phyloP scores from a whole-genome alignment of 805 yeast species.

The Barnettozyma salicaria region DNA sequence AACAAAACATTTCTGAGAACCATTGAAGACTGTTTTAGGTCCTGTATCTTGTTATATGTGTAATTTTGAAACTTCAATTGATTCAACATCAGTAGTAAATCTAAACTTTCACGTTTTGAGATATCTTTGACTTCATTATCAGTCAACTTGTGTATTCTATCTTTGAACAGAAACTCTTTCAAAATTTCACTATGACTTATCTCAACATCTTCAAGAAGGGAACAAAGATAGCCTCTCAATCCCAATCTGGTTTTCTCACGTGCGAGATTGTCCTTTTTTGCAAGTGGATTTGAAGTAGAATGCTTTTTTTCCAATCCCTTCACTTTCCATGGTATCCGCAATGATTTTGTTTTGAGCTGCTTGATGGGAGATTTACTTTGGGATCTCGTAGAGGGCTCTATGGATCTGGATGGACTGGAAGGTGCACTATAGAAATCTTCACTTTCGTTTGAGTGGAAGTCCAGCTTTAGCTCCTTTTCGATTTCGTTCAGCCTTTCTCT shows the following conservation, averaged over 20 bases:
- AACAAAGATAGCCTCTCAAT: conserved; percentile 63
- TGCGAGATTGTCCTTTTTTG: conserved; percentile 32
- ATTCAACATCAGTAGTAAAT: conserved; percentile 50
- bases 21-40: conserved; percentile 50
- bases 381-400: neutral
- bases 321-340: conserved; percentile 3
- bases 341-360: neutral
- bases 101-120: conserved; percentile 52
- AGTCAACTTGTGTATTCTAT: conserved; percentile 34
- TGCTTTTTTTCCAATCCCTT: neutral
- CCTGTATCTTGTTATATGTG: conserved; percentile 50
- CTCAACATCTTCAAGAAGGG: conserved; percentile 47
- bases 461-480: conserved; percentile 9
- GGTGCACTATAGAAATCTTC: conserved; percentile 5
- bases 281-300: neutral
- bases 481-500: conserved; percentile 11
- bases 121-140: conserved; percentile 49
- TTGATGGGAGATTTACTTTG: conserved; percentile 1
- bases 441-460: neutral
- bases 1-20: conserved; percentile 52
- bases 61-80: conserved; percentile 70
- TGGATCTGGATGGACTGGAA: neutral
- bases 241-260: conserved; percentile 77
- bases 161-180: conserved; percentile 44
- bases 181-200: conserved; percentile 49